Base-by-base conservation (phyloP, 2,329 filamentous ascomycete species). In the Alternaria postmessia region DNA sequence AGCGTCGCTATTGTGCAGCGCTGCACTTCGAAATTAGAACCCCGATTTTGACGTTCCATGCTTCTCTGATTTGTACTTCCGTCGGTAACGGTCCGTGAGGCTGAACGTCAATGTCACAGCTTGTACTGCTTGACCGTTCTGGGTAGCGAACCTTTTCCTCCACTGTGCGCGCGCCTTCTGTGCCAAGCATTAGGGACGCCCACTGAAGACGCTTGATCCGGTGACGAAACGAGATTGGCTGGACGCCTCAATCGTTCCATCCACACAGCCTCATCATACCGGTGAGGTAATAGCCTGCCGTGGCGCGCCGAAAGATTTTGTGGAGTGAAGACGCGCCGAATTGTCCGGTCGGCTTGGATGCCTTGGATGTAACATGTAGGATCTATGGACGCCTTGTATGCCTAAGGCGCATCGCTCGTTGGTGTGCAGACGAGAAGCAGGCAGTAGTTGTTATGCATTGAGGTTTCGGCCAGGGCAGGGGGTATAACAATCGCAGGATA, bases 281-380 rank as follows among this genome's bases (percentile, higher is more conserved):
- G 46, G 30, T n/a, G 16, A 44, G 57, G 34, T 28, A 34, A 28
- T 43, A 22, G 44, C 28, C 48, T 24, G 22, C 38, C 24, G 8
- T 14, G 38, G 57, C 38, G 44, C 51, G 44, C 52, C 28, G 16
- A 43, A 51, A 7, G 11, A 30, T 20, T 24, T 34, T 49, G 44
- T 54, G 57, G 51, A 30, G 20, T 49, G 18, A 18, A 26, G 38
- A 48, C 32, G 57, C 38, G 44, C 57, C 51, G 44, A 43, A 28
- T 51, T 26, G 28, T 44, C 51, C 52, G 24, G 57, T 41, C 22
- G n/a, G 43, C 51, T 55, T 30, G 55, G 52, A 41, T 9, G 42
- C 48, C 49, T 44, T 54, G 30, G 20, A 26, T 30, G 32, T 58
- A 26, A 58, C 55, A 42, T 58, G 38, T 28, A 49, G 46, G 22